phyloP scores from a whole-genome alignment of 1,284 basidiomycete genomes.

The Ceratobasidium papillatum region DNA sequence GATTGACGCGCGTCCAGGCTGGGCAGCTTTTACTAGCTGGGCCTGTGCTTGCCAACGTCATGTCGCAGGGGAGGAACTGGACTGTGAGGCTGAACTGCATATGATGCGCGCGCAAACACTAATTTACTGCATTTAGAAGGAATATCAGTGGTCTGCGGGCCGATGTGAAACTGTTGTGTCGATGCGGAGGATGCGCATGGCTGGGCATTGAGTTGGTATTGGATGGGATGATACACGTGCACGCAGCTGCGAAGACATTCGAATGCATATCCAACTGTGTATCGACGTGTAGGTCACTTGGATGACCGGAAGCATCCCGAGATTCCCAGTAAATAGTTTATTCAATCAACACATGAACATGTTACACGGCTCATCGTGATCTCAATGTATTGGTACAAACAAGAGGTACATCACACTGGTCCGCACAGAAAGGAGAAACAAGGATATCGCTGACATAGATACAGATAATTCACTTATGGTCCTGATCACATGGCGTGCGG shows the following conservation, averaged over 20 bases:
- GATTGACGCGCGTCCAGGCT: slow-evolving; percentile 27
- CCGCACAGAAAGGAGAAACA: not conserved
- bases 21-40: slow-evolving; percentile 20
- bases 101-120: slow-evolving; percentile 24
- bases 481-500: slow-evolving; percentile 24
- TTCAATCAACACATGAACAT: slow-evolving; percentile 36
- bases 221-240: not conserved
- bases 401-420: slow-evolving; percentile 2
- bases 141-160: slow-evolving; percentile 14
- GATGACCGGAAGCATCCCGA: not conserved
- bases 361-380: slow-evolving; percentile 22
- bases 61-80: slow-evolving; percentile 36
- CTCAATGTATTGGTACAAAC: slow-evolving; percentile 23
- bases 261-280: slow-evolving; percentile 1
- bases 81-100: slow-evolving; percentile 13
- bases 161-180: slow-evolving; percentile 29
- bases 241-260: not conserved
- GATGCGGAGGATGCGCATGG: slow-evolving; percentile 35
- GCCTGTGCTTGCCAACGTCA: slow-evolving; percentile 24
- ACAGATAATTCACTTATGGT: not conserved
- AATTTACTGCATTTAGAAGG: slow-evolving; percentile 30
- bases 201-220: slow-evolving; percentile 11
- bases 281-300: not conserved
- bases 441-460: not conserved
- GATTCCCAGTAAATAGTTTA: not conserved